Evolutionary conservation across 2,329 filamentous ascomycete species (phyloP), one percentile per base, ranked within the genome.

Genomic region (Hypoxylon sp.): DNA sequence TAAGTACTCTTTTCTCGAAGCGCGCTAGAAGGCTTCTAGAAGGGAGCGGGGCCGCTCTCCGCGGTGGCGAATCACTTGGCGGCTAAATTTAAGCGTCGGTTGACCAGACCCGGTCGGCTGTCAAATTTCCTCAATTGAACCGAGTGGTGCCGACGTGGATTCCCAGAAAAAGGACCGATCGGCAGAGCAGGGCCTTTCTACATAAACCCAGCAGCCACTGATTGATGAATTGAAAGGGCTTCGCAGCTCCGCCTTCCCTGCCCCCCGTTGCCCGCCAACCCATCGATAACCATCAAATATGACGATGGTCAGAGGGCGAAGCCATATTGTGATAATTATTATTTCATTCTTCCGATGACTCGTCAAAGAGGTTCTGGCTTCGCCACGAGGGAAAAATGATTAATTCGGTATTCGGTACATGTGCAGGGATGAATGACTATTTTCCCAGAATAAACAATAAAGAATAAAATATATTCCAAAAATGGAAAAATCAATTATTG

Each of bases 11-110:
- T 13, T 37, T 11, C 19, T 21, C 21, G 32, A 53, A 35, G 29
- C 60, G 60, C 63, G 60, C 63, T 72, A 62, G 71, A 73, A 70
- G 67, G 1, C 32, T 73, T 73, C 69, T 67, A 70, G 71, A 73
- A 73, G 37, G 42, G 2, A 55, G 59, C 52, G 71, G 71, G 71
- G 62, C 55, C 48, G 17, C 35, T 51, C 60, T 63, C 53, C 64
- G 64, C 57, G 44, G 46, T 63, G 62, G 58, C 65, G 61, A 70
- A 70, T 68, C 53, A 70, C 44, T 52, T 53, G 62, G 65, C 65
- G 68, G 61, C 68, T 70, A 70, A 70, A 70, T 62, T 63, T 55
- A 65, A 65, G 63, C 57, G 48, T 65, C 61, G 62, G 65, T 59
- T 68, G 48, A 29, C 66, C 39, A 63, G 53, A 53, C 54, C 60